Evolutionary conservation across 805 yeast species (phyloP), one percentile per base, ranked within the genome.

Genomic region (Lipomyces spencermartinsiae): DNA sequence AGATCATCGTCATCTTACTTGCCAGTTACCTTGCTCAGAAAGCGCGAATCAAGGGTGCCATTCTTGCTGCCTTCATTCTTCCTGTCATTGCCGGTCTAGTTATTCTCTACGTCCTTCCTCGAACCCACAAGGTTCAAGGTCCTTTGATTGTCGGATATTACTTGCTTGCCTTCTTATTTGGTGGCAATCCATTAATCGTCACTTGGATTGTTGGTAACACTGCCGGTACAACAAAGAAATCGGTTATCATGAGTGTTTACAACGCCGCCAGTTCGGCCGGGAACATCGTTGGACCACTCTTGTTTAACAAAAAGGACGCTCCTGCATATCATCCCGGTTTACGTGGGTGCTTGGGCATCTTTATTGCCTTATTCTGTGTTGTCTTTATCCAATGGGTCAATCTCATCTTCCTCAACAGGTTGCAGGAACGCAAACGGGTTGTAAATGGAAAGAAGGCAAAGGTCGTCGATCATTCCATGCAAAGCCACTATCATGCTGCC

Each of bases 271-370:
- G 68, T 65, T 65, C 68, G 0, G 84, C 86, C 51, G 91, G 92
- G 14, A 87, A 89, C n/a, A n/a, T n/a, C 46, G 83, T 87, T 61
- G 91, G 90, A 0, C 91, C 92, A 2, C 90, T 87, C 72, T 78
- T 87, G 70, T 87, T 88, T 77, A 83, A 85, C 68, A 81, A 81
- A 0, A 72, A 80, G n/a, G 82, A 85, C 66, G 82, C 84, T 10
- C 90, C 90, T 35, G 76, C 79, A 16, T 88, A 86, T 71, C 79
- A 49, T n/a, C 61, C 55, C 25, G 68, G 64, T 61, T n/a, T n/a
- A n/a, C n/a, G n/a, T n/a, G n/a, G n/a, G n/a, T n/a, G n/a, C n/a
- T n/a, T n/a, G n/a, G n/a, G n/a, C n/a, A n/a, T n/a, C n/a, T n/a
- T n/a, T n/a, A n/a, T n/a, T n/a, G n/a, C n/a, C n/a, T n/a, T n/a